A percentile compares a stretch with the other conserved stretches of the same genome.
phyloP scores from a whole-genome alignment of 495 filamentous ascomycete genomes.

The Lasiosphaeriaceae sp. region DNA sequence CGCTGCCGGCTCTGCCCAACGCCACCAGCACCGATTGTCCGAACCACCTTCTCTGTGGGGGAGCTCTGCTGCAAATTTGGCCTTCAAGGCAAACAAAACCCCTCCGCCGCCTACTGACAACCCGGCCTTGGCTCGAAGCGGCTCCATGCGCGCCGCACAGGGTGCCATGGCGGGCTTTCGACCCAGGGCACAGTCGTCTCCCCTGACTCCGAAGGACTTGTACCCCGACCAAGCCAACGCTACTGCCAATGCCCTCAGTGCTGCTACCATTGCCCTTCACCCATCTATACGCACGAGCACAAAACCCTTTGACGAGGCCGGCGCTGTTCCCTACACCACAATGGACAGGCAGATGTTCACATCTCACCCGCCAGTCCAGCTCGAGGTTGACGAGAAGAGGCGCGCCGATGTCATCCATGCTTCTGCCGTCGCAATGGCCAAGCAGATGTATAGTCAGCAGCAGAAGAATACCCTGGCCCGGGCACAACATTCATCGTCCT shows the following conservation, averaged over 20 bases:
- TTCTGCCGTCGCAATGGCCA: slow-evolving; percentile 83
- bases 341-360: slow-evolving; percentile 68
- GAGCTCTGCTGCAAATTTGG: slow-evolving; percentile 57
- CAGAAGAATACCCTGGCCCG: slow-evolving; percentile 46
- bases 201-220: slow-evolving; percentile 36
- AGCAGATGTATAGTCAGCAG: slow-evolving; percentile 70
- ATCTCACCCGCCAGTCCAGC: slow-evolving; percentile 65
- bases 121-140: slow-evolving; percentile 34
- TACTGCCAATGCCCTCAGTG: slow-evolving; percentile 60
- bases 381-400: slow-evolving; percentile 69
- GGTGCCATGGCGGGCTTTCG: slow-evolving; percentile 63
- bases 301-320: slow-evolving; percentile 26
- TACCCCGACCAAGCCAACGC: slow-evolving; percentile 60
- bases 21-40: slow-evolving; percentile 40
- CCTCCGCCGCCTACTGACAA: slow-evolving; percentile 9
- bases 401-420: slow-evolving; percentile 68
- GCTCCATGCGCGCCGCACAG: slow-evolving; percentile 67
- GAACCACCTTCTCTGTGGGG: slow-evolving; percentile 43
- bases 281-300: slow-evolving; percentile 29
- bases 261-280: slow-evolving; percentile 58
- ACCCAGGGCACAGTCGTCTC: slow-evolving; percentile 63
- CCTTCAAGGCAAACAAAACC: slow-evolving; percentile 36
- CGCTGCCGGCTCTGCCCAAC: slow-evolving; percentile 59
- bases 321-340: slow-evolving; percentile 42
- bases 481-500: slow-evolving; percentile 24